Conservation (phyloP, 169 alveolate genomes). For the Besnoitia besnoiti region DNA sequence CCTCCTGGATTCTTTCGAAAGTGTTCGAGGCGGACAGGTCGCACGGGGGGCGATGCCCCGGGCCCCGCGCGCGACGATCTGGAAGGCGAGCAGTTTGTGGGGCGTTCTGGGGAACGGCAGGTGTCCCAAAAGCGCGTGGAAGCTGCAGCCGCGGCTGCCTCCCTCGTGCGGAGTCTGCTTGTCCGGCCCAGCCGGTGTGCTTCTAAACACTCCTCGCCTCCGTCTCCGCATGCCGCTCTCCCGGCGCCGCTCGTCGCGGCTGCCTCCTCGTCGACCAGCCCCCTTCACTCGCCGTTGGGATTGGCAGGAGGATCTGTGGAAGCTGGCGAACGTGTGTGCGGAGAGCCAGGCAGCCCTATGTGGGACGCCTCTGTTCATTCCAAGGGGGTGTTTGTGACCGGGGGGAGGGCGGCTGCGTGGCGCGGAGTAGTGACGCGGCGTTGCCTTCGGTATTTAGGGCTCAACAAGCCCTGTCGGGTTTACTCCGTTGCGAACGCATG, state of each 20-base stretch:
- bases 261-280: no score
- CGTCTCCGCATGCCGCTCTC: neutral
- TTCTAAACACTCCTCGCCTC: neutral
- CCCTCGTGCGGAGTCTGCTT: conserved; percentile 12
- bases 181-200: neutral
- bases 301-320: no score
- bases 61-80: neutral
- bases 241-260: neutral
- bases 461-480: no score
- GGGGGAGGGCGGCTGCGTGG: no score
- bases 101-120: neutral
- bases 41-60: neutral
- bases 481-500: no score
- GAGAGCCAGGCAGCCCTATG: no score
- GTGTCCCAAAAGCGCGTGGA: neutral
- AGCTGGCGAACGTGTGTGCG: no score
- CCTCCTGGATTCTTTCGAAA: neutral
- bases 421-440: no score
- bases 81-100: neutral
- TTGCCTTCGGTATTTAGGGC: no score
- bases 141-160: conserved; percentile 14
- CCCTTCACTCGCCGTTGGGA: no score
- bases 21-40: neutral
- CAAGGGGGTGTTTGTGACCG: no score
- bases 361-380: no score